These are phyloP conservation scores for Fonsecaea multimorphosa DNA, from an alignment of 2,329 filamentous ascomycete genomes.

Conservation along the genomic window DNA sequence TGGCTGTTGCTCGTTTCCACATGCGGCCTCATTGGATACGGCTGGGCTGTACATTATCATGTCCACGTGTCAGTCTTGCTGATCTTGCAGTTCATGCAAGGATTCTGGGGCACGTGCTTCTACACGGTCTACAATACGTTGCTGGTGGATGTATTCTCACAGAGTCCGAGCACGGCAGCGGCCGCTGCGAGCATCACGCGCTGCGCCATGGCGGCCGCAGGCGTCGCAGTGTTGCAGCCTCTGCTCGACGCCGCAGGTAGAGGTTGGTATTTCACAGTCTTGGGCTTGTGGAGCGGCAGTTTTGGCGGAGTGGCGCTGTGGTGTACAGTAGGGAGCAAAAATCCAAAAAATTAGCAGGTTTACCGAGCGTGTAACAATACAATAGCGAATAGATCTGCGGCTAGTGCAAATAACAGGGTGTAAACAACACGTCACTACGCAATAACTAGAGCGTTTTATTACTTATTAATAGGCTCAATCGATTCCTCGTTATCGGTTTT, in stretches of 20 bases:
- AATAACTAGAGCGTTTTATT: not conserved
- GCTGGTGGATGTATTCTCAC: slow-evolving; percentile 48
- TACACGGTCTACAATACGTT: slow-evolving; percentile 47
- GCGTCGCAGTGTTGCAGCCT: slow-evolving; percentile 44
- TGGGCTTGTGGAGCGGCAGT: slow-evolving; percentile 33
- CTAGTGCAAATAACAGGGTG: not conserved
- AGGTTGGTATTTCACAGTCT: slow-evolving; percentile 43
- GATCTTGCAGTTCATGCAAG: slow-evolving; percentile 49
- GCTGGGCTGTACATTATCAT: slow-evolving; percentile 42
- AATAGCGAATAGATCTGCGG: not conserved
- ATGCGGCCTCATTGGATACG: slow-evolving; percentile 41
- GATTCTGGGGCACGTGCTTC: slow-evolving; percentile 45
- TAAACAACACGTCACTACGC: not conserved
- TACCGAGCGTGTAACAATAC: not conserved
- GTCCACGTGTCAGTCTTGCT: slow-evolving; percentile 46
- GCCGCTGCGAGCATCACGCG: slow-evolving; percentile 49
- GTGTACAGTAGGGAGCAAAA: slow-evolving; percentile 3
- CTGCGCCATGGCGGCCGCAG: slow-evolving; percentile 47
- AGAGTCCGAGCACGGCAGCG: slow-evolving; percentile 46
- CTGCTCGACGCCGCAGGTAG: slow-evolving; percentile 44
- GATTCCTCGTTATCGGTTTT: not conserved
- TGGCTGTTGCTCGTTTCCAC: slow-evolving; percentile 23
- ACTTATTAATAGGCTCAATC: not conserved
- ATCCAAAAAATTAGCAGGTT: not conserved
- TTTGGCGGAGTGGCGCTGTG: slow-evolving; percentile 22